Percentiles rank a stretch among this genome's conserved stretches.
These are phyloP conservation scores for Aegilops umbellulata DNA, from an alignment of 176 grass and related monocot species.

Conservation along the genomic window DNA sequence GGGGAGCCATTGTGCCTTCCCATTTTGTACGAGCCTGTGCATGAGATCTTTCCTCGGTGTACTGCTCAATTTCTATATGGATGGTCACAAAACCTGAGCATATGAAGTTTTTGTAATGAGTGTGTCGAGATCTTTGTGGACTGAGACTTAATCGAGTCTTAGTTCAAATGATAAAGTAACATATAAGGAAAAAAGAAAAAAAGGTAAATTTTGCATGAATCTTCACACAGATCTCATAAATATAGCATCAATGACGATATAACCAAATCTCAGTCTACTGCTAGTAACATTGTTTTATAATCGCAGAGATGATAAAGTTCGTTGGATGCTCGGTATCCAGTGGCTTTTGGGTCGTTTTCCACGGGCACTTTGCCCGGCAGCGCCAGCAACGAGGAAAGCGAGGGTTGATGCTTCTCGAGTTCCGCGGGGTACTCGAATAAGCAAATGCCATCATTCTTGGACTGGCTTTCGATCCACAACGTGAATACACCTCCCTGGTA, in stretches of 20 bases:
- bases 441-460: not conserved
- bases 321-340: constrained; percentile 18
- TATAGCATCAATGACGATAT: too few species aligned
- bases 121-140: too few species aligned
- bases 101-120: not conserved
- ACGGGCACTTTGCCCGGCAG: constrained; percentile 6
- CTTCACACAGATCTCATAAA: too few species aligned
- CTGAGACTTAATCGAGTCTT: too few species aligned
- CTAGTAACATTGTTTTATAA: not conserved
- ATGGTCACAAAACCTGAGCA: not conserved
- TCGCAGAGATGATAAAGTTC: constrained; percentile 24
- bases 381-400: constrained; percentile 10
- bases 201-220: too few species aligned
- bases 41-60: not conserved
- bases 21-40: not conserved
- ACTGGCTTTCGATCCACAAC: not conserved
- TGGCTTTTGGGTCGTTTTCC: constrained; percentile 29
- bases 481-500: not conserved
- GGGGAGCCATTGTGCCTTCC: not conserved
- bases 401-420: constrained; percentile 33
- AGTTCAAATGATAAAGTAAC: too few species aligned
- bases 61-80: not conserved
- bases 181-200: too few species aligned
- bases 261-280: too few species aligned
- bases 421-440: constrained; percentile 14